Base-by-base conservation (phyloP, 2,329 filamentous ascomycete species). In the Aspergillus eucalypticola region DNA sequence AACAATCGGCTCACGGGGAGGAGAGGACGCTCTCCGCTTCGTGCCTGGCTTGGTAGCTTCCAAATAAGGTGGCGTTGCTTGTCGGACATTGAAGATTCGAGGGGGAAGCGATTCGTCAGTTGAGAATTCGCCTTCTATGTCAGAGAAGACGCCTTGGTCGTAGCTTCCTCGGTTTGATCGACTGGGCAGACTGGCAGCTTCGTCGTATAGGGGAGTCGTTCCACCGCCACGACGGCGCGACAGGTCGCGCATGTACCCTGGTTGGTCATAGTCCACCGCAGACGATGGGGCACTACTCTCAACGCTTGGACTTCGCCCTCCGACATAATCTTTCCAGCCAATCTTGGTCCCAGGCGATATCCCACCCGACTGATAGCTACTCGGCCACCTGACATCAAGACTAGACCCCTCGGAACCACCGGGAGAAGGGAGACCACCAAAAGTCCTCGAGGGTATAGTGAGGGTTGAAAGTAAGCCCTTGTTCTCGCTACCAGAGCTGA, bases 11-110 rank as follows among this genome's bases (percentile, higher is more conserved):
- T 88, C 86, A 59, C 82, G 80, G 41, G 86, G 86, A 19, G 87
- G 85, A 56, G 85, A 88, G 13, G 85, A 87, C 61, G 87, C 87
- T 60, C 86, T 82, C 70, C 87, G 81, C 73, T 89, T 90, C 66
- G 84, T 83, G 52, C 86, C 85, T 57, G 82, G 79, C 67, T 79
- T 82, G 23, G 79, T 76, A 27, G 66, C 62, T 39, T 76, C 75
- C 10, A 73, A 54, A 55, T 74, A 74, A 8, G 74, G 73, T 10
- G 75, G 71, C 15, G 75, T 75, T 15, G 74, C 73, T 58, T 78
- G 76, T n/a, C 73, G 71, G 50, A 79, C 64, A 57, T 74, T 71
- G 38, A 78, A 69, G 41, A 77, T 73, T 51, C 73, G 71, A 32
- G 74, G 65, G 3, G 70, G 71, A 41, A 70, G 62, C 27, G 70